Percentiles rank a stretch among this genome's conserved stretches.
phyloP scores from a whole-genome alignment of 352 stramenopile species.

The Phytophthora idaei region DNA sequence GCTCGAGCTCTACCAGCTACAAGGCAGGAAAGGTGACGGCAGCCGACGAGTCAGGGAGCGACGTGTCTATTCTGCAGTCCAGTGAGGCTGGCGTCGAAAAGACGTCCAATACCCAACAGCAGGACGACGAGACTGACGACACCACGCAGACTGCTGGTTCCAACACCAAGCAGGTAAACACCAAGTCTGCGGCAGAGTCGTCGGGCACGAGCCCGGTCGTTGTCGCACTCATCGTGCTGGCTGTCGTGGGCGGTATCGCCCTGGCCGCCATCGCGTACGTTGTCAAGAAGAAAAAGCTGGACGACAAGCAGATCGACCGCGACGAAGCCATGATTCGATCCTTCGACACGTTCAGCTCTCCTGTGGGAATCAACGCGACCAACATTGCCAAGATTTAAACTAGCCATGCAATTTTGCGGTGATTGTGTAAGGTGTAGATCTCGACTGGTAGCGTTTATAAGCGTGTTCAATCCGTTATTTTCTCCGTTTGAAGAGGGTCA shows the following conservation, averaged over 20 bases:
- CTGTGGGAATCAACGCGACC: constrained; percentile 26
- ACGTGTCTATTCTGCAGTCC: constrained; percentile 38
- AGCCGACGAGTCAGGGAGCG: constrained; percentile 20
- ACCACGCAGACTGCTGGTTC: background rate
- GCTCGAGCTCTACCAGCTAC: constrained; percentile 11
- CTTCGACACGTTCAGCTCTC: constrained; percentile 41
- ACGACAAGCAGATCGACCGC: constrained; percentile 24
- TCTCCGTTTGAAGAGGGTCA: constrained; percentile 9
- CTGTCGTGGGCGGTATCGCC: constrained; percentile 24
- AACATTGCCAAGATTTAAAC: constrained; percentile 45
- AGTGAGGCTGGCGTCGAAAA: constrained; percentile 31
- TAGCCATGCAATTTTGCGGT: background rate
- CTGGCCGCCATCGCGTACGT: constrained; percentile 24
- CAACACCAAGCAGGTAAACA: constrained; percentile 28
- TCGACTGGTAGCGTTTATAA: constrained; percentile 12
- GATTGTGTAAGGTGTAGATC: background rate
- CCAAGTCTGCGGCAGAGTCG: constrained; percentile 11
- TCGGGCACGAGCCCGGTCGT: constrained; percentile 29
- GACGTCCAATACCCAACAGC: constrained; percentile 19
- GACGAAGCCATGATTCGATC: constrained; percentile 27
- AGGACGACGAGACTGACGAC: constrained; percentile 12
- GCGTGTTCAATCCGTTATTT: constrained; percentile 16
- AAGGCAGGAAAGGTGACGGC: constrained; percentile 34
- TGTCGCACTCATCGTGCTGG: constrained; percentile 27
- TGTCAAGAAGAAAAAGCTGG: constrained; percentile 36